These are phyloP conservation scores for Populus tremula DNA, from an alignment of 345 rosid species.

Conservation along the genomic window DNA sequence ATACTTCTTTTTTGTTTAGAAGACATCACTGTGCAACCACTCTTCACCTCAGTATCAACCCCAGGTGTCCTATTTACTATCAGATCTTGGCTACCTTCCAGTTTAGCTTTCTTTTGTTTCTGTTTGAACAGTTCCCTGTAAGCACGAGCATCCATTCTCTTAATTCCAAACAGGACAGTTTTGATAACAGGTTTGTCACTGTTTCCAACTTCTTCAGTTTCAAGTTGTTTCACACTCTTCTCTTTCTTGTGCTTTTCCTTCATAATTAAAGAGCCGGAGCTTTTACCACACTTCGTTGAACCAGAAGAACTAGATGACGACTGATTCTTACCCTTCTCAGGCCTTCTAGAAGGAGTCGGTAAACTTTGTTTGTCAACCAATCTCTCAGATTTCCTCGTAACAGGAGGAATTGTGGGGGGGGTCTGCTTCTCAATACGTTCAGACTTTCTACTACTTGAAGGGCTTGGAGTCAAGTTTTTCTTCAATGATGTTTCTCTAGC, in stretches of 20 bases:
- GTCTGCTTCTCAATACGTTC: slow-evolving; percentile 50
- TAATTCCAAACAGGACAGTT: slow-evolving; percentile 13
- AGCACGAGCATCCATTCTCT: slow-evolving; percentile 37
- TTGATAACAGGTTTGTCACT: slow-evolving; percentile 9
- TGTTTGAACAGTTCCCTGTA: slow-evolving; percentile 41
- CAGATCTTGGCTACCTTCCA: slow-evolving; percentile 8
- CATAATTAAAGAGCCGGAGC: slow-evolving; percentile 16
- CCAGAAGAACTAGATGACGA: slow-evolving; percentile 25
- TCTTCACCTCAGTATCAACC: slow-evolving; percentile 34
- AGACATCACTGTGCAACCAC: slow-evolving; percentile 17
- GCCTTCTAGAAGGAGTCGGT: slow-evolving; percentile 49
- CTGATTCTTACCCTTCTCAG: slow-evolving; percentile 49
- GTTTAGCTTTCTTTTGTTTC: slow-evolving; percentile 27
- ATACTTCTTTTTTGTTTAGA: slow-evolving; percentile 46
- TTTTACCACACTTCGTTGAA: slow-evolving; percentile 37
- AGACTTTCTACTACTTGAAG: slow-evolving; percentile 44
- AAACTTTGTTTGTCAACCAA: slow-evolving; percentile 35
- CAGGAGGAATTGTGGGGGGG: slow-evolving; percentile 36
- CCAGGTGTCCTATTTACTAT: slow-evolving; percentile 1
- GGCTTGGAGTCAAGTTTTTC: slow-evolving; percentile 18
- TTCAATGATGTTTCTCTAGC: slow-evolving; percentile 37
- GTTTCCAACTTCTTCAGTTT: slow-evolving; percentile 32
- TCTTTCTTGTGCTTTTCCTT: slow-evolving; percentile 35
- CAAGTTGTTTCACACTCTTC: slow-evolving; percentile 34
- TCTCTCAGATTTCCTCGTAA: slow-evolving; percentile 32